Evolutionary conservation across 768 basidiomycete species (phyloP).

Genomic region (Solioccasus polychromus): DNA sequence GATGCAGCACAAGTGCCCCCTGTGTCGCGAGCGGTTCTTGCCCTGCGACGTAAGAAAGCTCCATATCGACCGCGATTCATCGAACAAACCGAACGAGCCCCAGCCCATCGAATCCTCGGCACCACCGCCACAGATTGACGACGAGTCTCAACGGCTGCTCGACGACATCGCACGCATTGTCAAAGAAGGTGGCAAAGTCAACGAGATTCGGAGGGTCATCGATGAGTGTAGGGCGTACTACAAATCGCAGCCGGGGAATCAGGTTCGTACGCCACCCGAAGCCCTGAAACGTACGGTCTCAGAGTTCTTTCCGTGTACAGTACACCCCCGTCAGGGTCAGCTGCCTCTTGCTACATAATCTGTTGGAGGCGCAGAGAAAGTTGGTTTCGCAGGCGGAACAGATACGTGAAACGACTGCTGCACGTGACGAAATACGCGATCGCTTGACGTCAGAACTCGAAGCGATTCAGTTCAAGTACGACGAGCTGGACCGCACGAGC

Average conservation of each 20-base stretch:
- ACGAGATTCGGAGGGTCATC: slow-evolving; percentile 47
- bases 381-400: slow-evolving; percentile 36
- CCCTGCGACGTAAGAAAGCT: slow-evolving; percentile 47
- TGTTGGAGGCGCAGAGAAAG: slow-evolving; percentile 47
- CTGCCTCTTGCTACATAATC: slow-evolving; percentile 47
- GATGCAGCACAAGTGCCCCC: slow-evolving; percentile 50
- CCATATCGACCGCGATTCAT: slow-evolving; percentile 53
- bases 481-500: slow-evolving; percentile 39
- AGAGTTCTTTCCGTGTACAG: slow-evolving; percentile 27
- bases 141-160: slow-evolving; percentile 51
- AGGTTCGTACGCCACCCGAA: slow-evolving; percentile 32
- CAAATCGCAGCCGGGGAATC: slow-evolving; percentile 40
- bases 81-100: slow-evolving; percentile 15
- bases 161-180: slow-evolving; percentile 52
- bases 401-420: slow-evolving; percentile 26
- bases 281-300: slow-evolving; percentile 12
- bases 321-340: slow-evolving; percentile 50
- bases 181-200: slow-evolving; percentile 53
- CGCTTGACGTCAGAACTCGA: slow-evolving; percentile 33
- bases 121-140: slow-evolving; percentile 29
- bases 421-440: slow-evolving; percentile 33
- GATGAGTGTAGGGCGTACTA: slow-evolving; percentile 50
- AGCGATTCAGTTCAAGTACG: slow-evolving; percentile 38
- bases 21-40: slow-evolving; percentile 59
- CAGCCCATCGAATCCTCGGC: slow-evolving; percentile 18